Conservation (phyloP, 768 basidiomycete genomes). For the Lactarius trivialis region DNA sequence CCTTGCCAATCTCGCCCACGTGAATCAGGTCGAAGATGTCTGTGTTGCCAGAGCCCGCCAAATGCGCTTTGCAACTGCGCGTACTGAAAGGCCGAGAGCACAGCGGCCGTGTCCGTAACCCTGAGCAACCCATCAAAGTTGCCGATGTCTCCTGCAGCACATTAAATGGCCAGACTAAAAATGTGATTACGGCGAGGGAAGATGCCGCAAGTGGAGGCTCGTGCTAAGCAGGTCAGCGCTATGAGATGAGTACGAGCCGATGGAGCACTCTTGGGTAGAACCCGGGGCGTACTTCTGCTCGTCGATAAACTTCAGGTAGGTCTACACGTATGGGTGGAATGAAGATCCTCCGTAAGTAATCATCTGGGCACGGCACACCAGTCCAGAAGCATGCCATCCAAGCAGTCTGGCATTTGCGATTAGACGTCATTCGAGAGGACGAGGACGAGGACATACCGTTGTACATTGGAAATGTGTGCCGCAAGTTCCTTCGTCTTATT, state of each 20-base stretch:
- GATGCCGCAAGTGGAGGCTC: constrained; percentile 57
- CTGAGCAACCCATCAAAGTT: constrained; percentile 50
- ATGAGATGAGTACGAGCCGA: constrained; percentile 6
- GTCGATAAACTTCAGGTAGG: constrained; percentile 51
- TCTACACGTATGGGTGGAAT: constrained; percentile 49
- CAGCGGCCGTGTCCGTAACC: constrained; percentile 53
- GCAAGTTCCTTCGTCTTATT: constrained; percentile 54
- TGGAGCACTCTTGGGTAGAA: neutral
- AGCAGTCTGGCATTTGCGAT: constrained; percentile 43
- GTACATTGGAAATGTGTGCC: constrained; percentile 65
- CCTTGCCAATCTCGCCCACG: constrained; percentile 57
- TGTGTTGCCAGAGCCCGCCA: constrained; percentile 63
- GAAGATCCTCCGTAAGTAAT: constrained; percentile 65
- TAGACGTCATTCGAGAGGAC: neutral
- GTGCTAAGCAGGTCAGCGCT: constrained; percentile 41
- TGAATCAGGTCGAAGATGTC: constrained; percentile 64
- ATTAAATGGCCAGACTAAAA: neutral
- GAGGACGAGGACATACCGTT: constrained; percentile 37
- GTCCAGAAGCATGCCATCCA: constrained; percentile 66
- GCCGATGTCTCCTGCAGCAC: constrained; percentile 39
- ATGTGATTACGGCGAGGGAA: constrained; percentile 33
- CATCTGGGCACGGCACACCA: constrained; percentile 46
- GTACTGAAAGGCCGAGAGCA: constrained; percentile 59
- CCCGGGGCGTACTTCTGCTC: constrained; percentile 44
- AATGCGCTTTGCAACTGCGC: constrained; percentile 60